phyloP scores from a whole-genome alignment of 2,329 filamentous ascomycete species.

The Phaeoacremonium minimum region DNA sequence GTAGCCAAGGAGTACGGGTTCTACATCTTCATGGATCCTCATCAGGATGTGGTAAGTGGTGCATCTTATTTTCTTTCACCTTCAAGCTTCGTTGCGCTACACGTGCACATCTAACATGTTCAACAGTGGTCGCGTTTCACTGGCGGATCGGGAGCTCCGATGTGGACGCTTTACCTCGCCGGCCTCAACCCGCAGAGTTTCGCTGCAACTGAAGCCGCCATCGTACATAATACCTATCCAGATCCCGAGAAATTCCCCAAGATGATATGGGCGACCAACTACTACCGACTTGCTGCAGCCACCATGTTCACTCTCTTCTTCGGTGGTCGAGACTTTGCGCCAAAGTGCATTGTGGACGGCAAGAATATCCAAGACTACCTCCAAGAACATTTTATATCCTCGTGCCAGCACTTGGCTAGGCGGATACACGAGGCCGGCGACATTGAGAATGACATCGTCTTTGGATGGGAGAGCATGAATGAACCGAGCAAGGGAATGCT shows the following conservation, averaged over 20 bases:
- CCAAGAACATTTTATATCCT: constrained; percentile 77
- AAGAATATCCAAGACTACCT: constrained; percentile 96
- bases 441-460: constrained; percentile 78
- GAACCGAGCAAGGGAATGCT: constrained; percentile 89
- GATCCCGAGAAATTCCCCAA: constrained; percentile 85
- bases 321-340: constrained; percentile 84
- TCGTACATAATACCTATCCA: constrained; percentile 92
- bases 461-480: constrained; percentile 96
- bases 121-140: constrained; percentile 85
- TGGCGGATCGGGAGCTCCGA: constrained; percentile 89
- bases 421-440: constrained; percentile 87
- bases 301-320: constrained; percentile 96
- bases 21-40: constrained; percentile 97
- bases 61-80: not conserved
- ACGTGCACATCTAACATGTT: constrained; percentile 2
- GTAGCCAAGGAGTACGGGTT: constrained; percentile 88
- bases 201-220: constrained; percentile 79
- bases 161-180: constrained; percentile 96
- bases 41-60: constrained; percentile 88
- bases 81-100: constrained; percentile 10
- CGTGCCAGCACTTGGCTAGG: constrained; percentile 75
- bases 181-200: constrained; percentile 86
- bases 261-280: constrained; percentile 99
- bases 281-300: constrained; percentile 78
- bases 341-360: constrained; percentile 91